phyloP scores from a whole-genome alignment of 257 asterid genomes.

The Salvia miltiorrhiza region DNA sequence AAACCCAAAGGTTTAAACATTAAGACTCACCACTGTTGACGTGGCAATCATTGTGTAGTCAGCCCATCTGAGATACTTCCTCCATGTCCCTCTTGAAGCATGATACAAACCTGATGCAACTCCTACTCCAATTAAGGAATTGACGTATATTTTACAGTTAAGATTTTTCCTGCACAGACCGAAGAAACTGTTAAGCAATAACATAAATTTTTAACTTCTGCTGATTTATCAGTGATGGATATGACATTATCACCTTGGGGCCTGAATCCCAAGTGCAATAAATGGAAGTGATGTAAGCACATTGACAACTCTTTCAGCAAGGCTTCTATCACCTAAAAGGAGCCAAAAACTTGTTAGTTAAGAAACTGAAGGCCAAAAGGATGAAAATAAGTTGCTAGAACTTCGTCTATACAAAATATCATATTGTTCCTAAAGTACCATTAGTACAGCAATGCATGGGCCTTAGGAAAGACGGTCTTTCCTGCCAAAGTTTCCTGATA shows the following conservation, averaged over 20 bases:
- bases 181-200: constrained; percentile 2
- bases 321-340: constrained; percentile 58
- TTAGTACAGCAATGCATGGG: constrained; percentile 68
- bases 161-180: constrained; percentile 64
- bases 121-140: constrained; percentile 92
- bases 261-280: constrained; percentile 72
- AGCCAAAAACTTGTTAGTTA: neutral
- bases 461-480: constrained; percentile 71
- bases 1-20: neutral
- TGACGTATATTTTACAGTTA: constrained; percentile 81
- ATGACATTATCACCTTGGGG: constrained; percentile 57
- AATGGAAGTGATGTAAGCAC: constrained; percentile 95
- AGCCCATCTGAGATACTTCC: constrained; percentile 96
- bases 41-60: constrained; percentile 98
- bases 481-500: constrained; percentile 84
- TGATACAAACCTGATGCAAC: constrained; percentile 80
- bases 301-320: constrained; percentile 63
- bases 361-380: neutral
- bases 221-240: constrained; percentile 13
- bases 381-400: neutral
- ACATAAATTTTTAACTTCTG: neutral
- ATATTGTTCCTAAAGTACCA: constrained; percentile 39
- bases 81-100: constrained; percentile 68
- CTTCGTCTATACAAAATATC: neutral
- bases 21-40: constrained; percentile 71